These are phyloP conservation scores for Eucalyptus leucophloia DNA, from an alignment of 345 rosid species.

Conservation along the genomic window DNA sequence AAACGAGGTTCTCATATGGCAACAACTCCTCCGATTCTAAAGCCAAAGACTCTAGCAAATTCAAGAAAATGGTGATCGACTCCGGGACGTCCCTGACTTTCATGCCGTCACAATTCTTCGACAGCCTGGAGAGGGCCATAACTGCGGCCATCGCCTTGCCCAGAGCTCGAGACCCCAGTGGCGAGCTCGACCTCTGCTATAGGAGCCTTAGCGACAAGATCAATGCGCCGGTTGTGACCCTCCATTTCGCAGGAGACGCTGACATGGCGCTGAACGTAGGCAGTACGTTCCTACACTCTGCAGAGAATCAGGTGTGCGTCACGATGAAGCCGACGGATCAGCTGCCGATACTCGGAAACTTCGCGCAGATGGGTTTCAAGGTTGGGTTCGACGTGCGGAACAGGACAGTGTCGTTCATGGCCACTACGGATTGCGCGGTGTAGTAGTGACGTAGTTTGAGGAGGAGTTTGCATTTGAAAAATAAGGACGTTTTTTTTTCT, in stretches of 20 bases:
- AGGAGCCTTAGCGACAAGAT: slow-evolving; percentile 2
- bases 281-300: slow-evolving; percentile 14
- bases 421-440: slow-evolving; percentile 22
- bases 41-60: neutral
- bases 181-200: neutral
- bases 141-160: slow-evolving; percentile 4
- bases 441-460: neutral
- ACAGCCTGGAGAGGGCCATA: slow-evolving; percentile 1
- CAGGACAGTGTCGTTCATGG: slow-evolving; percentile 24
- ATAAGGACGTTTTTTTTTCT: neutral
- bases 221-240: slow-evolving; percentile 23
- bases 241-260: slow-evolving; percentile 29
- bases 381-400: slow-evolving; percentile 30
- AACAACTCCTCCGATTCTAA: neutral
- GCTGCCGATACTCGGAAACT: slow-evolving; percentile 19
- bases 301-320: slow-evolving; percentile 16
- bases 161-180: slow-evolving; percentile 11
- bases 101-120: slow-evolving; percentile 15
- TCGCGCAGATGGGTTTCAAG: slow-evolving; percentile 24
- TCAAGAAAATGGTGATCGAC: slow-evolving; percentile 46
- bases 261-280: slow-evolving; percentile 28
- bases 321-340: slow-evolving; percentile 9
- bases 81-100: slow-evolving; percentile 48
- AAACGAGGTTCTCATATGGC: neutral
- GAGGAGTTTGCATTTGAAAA: neutral